Evolutionary conservation across 2,329 filamentous ascomycete species (phyloP), one percentile per base, ranked within the genome.

Genomic region (Pseudogymnoascus destructans): DNA sequence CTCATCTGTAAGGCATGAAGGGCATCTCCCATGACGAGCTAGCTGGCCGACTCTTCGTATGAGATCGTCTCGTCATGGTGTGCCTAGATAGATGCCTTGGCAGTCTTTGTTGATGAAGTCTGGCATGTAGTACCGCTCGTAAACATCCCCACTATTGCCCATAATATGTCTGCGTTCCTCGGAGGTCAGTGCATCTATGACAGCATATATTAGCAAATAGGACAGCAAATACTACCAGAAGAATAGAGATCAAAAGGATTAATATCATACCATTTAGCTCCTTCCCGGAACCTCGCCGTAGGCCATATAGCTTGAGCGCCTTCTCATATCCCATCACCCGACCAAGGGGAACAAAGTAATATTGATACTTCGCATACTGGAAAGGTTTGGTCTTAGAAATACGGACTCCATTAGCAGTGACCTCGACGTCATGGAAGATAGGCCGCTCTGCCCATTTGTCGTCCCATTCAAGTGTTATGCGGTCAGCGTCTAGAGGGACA

Each of bases 341-440:
- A 64, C 40, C 67, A 70, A 64, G 64, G 70, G 55, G 72, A 70
- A 59, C 69, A 67, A 23, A 61, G 71, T 42, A 57, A 66, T 59
- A 70, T 71, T 25, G 68, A 70, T 21, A 70, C 66, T 75, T 74
- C 58, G 60, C 69, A 58, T 77, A 77, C 59, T 71, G 68, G 9
- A 75, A 65, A 21, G 58, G 35, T 57, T 63, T 62, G 13, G 61
- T 63, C 56, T 65, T 58, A 38, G 62, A 64, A 42, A 68, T 60
- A 15, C 55, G 38, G 42, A 65, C 38, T 56, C 59, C 54, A 54
- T 35, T 61, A 17, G 35, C 7, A 58, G 60, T 63, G 27, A 57
- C 8, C 57, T 66, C 57, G 10, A 64, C 55, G 30, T 66, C 49
- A n/a, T 60, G 60, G 59, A 67, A 67, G 56, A 68, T 57, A 58